Evolutionary conservation across 2,329 filamentous ascomycete genomes (phyloP).

Genomic region (Hymenoscyphus linearis): DNA sequence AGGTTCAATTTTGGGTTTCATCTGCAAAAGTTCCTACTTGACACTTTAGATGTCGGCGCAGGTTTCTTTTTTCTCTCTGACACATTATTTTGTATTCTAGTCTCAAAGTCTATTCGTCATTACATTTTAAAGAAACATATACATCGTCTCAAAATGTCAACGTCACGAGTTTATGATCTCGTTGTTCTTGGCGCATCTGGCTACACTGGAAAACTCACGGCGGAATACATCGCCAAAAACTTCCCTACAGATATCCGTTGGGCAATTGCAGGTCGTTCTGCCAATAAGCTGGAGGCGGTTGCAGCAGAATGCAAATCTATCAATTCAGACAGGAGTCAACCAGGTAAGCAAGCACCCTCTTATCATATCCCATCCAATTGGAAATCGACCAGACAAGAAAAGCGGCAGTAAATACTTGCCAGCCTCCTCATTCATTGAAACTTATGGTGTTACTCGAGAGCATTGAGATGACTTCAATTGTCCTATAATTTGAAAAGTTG

Average conservation of each 20-base stretch:
- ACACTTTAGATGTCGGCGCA: background rate
- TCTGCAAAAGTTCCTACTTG: background rate
- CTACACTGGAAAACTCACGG: conserved; percentile 75
- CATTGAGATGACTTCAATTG: too few species aligned
- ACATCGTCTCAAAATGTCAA: conserved; percentile 14
- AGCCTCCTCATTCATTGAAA: too few species aligned
- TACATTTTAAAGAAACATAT: background rate
- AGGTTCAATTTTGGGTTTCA: background rate
- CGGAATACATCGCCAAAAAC: conserved; percentile 66
- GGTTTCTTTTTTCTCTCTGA: background rate
- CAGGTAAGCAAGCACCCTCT: conserved; percentile 47
- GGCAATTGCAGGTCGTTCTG: conserved; percentile 82
- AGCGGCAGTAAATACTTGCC: too few species aligned
- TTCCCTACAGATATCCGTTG: conserved; percentile 76
- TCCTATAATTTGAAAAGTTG: too few species aligned
- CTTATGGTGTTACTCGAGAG: too few species aligned
- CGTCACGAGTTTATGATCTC: conserved; percentile 50
- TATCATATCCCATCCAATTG: background rate
- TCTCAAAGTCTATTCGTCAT: background rate
- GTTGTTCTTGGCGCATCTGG: conserved; percentile 67
- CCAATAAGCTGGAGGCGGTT: conserved; percentile 65
- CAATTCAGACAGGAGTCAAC: conserved; percentile 64
- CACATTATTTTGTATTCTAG: background rate
- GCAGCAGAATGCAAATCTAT: conserved; percentile 60
- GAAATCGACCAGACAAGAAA: background rate